phyloP scores from a whole-genome alignment of 257 asterid genomes.

The Anisodus acutangulus region DNA sequence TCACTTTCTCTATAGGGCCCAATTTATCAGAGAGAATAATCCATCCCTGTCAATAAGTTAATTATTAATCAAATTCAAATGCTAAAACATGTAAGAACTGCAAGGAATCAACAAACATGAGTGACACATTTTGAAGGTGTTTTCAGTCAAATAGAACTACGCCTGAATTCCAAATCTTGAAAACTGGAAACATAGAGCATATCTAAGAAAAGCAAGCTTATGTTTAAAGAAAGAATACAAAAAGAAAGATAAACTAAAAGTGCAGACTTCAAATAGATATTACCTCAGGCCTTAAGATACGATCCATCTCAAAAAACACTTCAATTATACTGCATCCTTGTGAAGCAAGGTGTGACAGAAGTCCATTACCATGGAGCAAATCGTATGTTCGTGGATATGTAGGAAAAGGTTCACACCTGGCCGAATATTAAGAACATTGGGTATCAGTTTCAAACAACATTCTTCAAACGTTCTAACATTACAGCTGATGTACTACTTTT shows the following conservation, averaged over 20 bases:
- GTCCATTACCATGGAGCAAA: slow-evolving; percentile 80
- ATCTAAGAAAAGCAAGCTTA: background rate
- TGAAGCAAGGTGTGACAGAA: slow-evolving; percentile 64
- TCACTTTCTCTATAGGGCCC: slow-evolving; percentile 60
- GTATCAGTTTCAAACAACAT: background rate
- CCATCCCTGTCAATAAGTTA: slow-evolving; percentile 75
- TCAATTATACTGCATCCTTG: slow-evolving; percentile 61
- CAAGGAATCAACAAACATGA: background rate
- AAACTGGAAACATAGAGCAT: background rate
- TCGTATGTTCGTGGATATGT: slow-evolving; percentile 96
- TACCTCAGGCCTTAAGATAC: slow-evolving; percentile 97
- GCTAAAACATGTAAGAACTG: background rate
- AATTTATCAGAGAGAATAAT: slow-evolving; percentile 72
- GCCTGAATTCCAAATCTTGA: background rate
- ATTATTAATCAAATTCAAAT: slow-evolving; percentile 5
- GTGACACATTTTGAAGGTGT: background rate
- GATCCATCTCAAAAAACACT: slow-evolving; percentile 84
- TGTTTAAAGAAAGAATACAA: background rate
- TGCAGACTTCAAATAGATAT: slow-evolving; percentile 17
- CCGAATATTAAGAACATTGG: slow-evolving; percentile 30
- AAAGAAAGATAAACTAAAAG: background rate
- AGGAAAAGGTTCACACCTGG: slow-evolving; percentile 96
- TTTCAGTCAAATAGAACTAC: background rate
- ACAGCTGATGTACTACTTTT: background rate
- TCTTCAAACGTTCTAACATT: background rate